Evolutionary conservation across 257 asterid species (phyloP).

Genomic region (Phtheirospermum japonicum): DNA sequence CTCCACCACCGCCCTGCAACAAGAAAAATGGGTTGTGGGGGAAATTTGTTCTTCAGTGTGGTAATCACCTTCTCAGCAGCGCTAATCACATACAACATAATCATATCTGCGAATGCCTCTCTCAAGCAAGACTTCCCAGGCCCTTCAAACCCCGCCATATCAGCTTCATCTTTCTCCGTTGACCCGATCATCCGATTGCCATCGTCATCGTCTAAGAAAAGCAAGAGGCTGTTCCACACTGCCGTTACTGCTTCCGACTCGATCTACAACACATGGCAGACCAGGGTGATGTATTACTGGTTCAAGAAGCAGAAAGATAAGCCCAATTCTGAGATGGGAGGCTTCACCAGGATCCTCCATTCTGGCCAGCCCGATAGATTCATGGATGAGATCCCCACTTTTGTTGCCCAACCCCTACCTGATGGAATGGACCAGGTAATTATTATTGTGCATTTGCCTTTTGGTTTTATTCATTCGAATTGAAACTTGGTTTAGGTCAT

Average conservation of each 20-base stretch:
- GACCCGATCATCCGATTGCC: conserved; percentile 92
- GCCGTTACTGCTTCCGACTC: conserved; percentile 94
- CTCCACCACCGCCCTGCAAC: background rate
- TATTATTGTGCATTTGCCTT: background rate
- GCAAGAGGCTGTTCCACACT: conserved; percentile 71
- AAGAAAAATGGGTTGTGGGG: conserved; percentile 51
- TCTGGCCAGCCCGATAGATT: conserved; percentile 65
- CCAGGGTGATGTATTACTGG: conserved; percentile 94
- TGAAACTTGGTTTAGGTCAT: background rate
- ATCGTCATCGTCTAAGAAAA: conserved; percentile 33
- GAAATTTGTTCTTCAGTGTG: conserved; percentile 68
- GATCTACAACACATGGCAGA: conserved; percentile 94
- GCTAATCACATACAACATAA: conserved; percentile 82
- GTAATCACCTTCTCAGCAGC: conserved; percentile 72
- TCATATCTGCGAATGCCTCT: conserved; percentile 87
- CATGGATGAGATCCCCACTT: conserved; percentile 97
- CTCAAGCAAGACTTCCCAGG: conserved; percentile 77
- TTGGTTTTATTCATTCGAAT: background rate
- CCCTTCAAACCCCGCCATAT: conserved; percentile 33
- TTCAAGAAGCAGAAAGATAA: conserved; percentile 56
- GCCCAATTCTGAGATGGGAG: conserved; percentile 84
- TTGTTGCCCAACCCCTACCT: conserved; percentile 88
- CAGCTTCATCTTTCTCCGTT: conserved; percentile 29
- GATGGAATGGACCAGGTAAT: conserved; percentile 84
- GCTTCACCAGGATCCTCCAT: conserved; percentile 86